Evolutionary conservation across 2,329 filamentous ascomycete species (phyloP).

Genomic region (Elsinoe ampelina): DNA sequence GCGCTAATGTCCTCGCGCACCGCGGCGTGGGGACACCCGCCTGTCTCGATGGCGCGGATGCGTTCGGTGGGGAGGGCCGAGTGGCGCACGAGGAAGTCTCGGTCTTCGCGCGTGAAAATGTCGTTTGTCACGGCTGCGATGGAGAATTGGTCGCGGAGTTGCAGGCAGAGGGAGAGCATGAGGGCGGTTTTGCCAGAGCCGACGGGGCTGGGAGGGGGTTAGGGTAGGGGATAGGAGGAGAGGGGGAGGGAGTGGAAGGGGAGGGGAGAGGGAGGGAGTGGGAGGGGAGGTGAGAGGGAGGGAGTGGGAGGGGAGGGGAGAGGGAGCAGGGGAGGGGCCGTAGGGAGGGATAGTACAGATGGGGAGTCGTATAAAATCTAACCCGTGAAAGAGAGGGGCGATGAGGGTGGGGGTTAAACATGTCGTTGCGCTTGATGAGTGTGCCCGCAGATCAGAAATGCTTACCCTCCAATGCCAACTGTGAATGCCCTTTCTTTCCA

Average conservation of each 20-base stretch:
- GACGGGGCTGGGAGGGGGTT: conserved; percentile 59
- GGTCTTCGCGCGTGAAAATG: conserved; percentile 96
- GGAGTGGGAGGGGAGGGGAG: background rate
- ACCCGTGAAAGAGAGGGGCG: background rate
- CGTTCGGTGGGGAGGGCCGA: conserved; percentile 70
- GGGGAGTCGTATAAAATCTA: background rate
- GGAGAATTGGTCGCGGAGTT: conserved; percentile 69
- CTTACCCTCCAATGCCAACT: conserved; percentile 92
- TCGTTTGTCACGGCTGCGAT: conserved; percentile 97
- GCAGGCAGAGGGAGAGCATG: conserved; percentile 85
- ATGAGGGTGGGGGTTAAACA: background rate
- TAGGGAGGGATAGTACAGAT: background rate
- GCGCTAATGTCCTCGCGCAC: conserved; percentile 93
- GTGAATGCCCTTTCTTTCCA: conserved; percentile 90
- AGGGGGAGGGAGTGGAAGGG: background rate
- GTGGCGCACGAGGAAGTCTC: conserved; percentile 88
- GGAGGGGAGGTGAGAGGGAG: too few relatives aligned
- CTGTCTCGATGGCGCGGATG: conserved; percentile 94
- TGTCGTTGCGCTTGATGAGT: too few relatives aligned
- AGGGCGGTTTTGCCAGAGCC: conserved; percentile 95
- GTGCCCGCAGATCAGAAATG: background rate
- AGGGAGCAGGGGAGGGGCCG: background rate
- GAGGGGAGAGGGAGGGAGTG: background rate
- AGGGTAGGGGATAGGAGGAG: background rate
- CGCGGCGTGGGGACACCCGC: conserved; percentile 91